phyloP scores from a whole-genome alignment of 805 yeast species.

The Candida easanensis region DNA sequence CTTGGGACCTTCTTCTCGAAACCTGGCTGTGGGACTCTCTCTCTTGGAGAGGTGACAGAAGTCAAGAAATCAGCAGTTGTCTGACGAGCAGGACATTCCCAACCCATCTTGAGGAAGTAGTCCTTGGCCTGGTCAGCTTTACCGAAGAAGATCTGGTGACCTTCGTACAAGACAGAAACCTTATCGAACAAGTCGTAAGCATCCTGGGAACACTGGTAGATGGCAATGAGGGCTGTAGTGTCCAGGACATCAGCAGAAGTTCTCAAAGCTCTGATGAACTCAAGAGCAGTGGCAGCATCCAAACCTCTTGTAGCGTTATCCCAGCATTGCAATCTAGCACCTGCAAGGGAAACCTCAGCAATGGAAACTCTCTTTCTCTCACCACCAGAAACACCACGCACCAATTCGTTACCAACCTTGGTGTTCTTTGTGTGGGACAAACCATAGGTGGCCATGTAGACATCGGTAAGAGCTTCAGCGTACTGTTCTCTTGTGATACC shows the following conservation, averaged over 20 bases:
- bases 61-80: conserved; percentile 61
- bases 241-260: conserved; percentile 46
- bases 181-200: conserved; percentile 54
- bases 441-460: conserved; percentile 52
- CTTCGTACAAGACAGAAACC: conserved; percentile 52
- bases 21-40: conserved; percentile 43
- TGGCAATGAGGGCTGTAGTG: conserved; percentile 58
- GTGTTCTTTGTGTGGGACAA: conserved; percentile 56
- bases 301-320: conserved; percentile 66
- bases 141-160: conserved; percentile 56
- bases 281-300: conserved; percentile 61
- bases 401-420: conserved; percentile 62
- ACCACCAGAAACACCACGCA: conserved; percentile 75
- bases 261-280: conserved; percentile 52
- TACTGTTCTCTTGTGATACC: conserved; percentile 48
- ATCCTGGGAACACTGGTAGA: conserved; percentile 56
- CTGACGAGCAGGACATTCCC: conserved; percentile 52
- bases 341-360: conserved; percentile 54
- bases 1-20: conserved; percentile 48
- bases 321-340: conserved; percentile 50
- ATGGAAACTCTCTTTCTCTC: conserved; percentile 75
- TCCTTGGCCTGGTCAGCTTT: conserved; percentile 42
- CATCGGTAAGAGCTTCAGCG: conserved; percentile 47
- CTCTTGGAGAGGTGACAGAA: conserved; percentile 51
- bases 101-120: conserved; percentile 54